Base-by-base conservation (phyloP, 1,139 yeast genomes). In the Saccharomyces hybrid region DNA sequence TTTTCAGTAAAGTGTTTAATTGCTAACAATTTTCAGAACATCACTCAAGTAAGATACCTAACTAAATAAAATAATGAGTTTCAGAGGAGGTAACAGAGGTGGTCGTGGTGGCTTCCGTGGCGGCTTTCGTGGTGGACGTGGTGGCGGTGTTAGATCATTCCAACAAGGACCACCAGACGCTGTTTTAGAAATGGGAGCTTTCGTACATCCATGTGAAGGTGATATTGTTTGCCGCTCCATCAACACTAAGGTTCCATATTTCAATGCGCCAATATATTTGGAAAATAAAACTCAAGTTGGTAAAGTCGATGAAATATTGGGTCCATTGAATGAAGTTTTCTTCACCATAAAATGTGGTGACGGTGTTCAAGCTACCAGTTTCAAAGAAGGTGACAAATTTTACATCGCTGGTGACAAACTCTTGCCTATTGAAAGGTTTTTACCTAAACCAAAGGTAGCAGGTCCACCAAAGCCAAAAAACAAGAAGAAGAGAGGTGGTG, bases 241-340 rank as follows among this genome's bases (percentile, higher is more conserved):
- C 68, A 93, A 93, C 73, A 82, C 88, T 58, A 93, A 93, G 78
- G 80, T 95, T 63, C 99, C 99, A 66, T 95, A 93, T 74, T 95
- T 95, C 81, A 95, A 95, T 75, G 99, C 99, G 30, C 99, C 99
- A 70, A 91, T 95, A 69, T 95, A 86, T 73, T 81, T 93, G 64
- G 98, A 93, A 73, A 93, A 93, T 79, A 86, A 86, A 79, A 87
- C 96, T 31, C 95, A 88, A 70, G 84, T 93, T 54, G 99, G 99
- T 66, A 93, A 95, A 75, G 96, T 93, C 57, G 99, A 93, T 72
- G 99, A 93, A 78, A 93, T 93, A 62, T 79, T 93, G 66, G 99
- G 99, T 53, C 98, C 99, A 54, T 77, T 93, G 71, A 93, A 93
- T 72, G 99, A 95, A 74, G 98, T 93, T 20, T 91, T 81, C 71